Percentiles rank a stretch among this genome's conserved stretches.
Conservation (phyloP, 805 yeast genomes). For the Candida morakotiae region DNA sequence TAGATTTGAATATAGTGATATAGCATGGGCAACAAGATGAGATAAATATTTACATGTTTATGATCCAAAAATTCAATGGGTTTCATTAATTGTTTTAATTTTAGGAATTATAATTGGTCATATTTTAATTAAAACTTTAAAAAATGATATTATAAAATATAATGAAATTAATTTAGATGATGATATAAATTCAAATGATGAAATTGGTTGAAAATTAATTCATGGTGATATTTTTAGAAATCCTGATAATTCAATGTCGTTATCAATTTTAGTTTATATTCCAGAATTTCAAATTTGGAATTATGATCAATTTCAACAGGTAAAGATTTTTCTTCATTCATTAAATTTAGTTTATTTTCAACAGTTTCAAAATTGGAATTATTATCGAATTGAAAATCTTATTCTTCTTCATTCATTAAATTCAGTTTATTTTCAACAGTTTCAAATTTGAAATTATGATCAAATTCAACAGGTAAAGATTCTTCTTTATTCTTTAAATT, state of each 20-base stretch:
- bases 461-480: no score
- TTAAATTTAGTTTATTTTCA: no score
- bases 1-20: constrained; percentile 59
- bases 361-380: no score
- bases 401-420: no score
- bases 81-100: constrained; percentile 74
- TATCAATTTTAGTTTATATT: constrained; percentile 74
- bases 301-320: no score
- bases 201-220: constrained; percentile 94
- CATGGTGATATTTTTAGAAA: constrained; percentile 94
- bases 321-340: no score
- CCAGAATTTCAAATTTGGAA: no score
- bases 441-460: no score
- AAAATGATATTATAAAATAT: constrained; percentile 80
- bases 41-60: constrained; percentile 90
- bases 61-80: constrained; percentile 95
- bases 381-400: no score
- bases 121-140: constrained; percentile 72
- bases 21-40: constrained; percentile 98
- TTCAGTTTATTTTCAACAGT: no score
- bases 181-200: constrained; percentile 75
- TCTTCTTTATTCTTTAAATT: no score
- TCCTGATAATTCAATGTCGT: constrained; percentile 64
- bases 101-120: constrained; percentile 77
- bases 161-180: constrained; percentile 85